Base-by-base conservation (phyloP, 352 stramenopile species). In the Pythium oligandrum region DNA sequence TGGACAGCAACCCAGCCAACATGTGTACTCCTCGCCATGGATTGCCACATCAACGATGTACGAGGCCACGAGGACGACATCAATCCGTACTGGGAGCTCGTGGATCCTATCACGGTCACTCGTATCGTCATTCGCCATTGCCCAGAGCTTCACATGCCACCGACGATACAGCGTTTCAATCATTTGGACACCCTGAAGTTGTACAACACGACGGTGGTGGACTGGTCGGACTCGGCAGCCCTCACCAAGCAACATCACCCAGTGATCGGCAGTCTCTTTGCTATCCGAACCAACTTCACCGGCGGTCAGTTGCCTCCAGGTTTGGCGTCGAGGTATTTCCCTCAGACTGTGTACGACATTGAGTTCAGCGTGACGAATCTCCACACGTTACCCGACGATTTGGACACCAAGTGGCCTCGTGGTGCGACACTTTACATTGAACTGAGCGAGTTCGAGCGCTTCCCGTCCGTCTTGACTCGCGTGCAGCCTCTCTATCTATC, bases 51-150 rank as follows among this genome's bases (percentile, higher is more conserved):
- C 44, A 31, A 43, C 49, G 3, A 17, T 40, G 3, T 10, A 44
- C 30, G 40, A 17, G 34, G 44, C 30, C 26, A 8, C 6, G 2
- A 38, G 55, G 2, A 37, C 52, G 6, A 33, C 48, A 1, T 17
- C 30, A 3, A 57, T 43, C 4, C 37, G 57, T 26, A 10, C 51
- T 11, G 47, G 44, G 8, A 32, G 5, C 17, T 5, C 6, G 45
- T 30, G 10, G 45, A 38, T 6, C 7, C 36, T 1, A 10, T 31
- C 10, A 6, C 39, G 26, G 36, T 55, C 3, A 31, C 46, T 2
- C 50, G 48, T 45, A 32, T 63, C 11, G 43, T 48, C 26, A n/a
- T 58, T 4, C 52, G 48, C 11, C 57, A 64, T 30, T 64, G 57
- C 17, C 38, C 51, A 4, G 36, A 31, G 0, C 42, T 64, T 2